phyloP scores from a whole-genome alignment of 2,329 filamentous ascomycete species.

The Macrophomina phaseolina region DNA sequence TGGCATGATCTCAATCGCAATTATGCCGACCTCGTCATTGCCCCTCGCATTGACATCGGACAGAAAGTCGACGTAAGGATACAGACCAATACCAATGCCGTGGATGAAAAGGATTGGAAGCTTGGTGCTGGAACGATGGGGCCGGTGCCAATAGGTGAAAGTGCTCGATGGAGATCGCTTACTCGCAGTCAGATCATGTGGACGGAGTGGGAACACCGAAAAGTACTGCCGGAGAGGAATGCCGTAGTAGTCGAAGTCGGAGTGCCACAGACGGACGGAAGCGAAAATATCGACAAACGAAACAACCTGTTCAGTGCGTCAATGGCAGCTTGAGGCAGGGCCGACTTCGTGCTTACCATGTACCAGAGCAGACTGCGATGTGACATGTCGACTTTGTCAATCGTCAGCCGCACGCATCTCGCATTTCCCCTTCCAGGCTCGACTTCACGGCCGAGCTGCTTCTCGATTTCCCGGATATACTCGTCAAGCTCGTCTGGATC shows the following conservation, averaged over 20 bases:
- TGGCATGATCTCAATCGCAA: constrained; percentile 70
- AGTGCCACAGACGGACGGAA: constrained; percentile 50
- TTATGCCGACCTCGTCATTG: constrained; percentile 62
- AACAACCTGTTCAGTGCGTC: constrained; percentile 36
- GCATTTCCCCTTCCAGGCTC: constrained; percentile 62
- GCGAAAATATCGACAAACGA: constrained; percentile 59
- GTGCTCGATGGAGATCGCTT: constrained; percentile 40
- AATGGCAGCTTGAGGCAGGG: background rate
- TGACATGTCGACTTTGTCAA: constrained; percentile 66
- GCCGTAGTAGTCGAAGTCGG: constrained; percentile 61
- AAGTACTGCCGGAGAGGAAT: constrained; percentile 50
- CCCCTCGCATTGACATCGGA: constrained; percentile 53
- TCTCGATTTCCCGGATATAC: constrained; percentile 61
- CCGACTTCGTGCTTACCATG: constrained; percentile 48
- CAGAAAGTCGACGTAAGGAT: constrained; percentile 66
- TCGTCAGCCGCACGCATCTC: constrained; percentile 65
- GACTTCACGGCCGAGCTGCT: constrained; percentile 58
- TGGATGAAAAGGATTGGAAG: constrained; percentile 72
- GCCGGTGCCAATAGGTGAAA: constrained; percentile 69
- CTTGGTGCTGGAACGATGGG: constrained; percentile 63
- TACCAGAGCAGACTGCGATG: constrained; percentile 72
- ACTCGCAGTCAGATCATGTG: constrained; percentile 32
- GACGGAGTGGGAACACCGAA: constrained; percentile 64
- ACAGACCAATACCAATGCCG: constrained; percentile 73
- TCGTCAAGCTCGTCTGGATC: constrained; percentile 61